Conservation (phyloP, 495 filamentous ascomycete genomes). For the Sphaerosporella brunnea region DNA sequence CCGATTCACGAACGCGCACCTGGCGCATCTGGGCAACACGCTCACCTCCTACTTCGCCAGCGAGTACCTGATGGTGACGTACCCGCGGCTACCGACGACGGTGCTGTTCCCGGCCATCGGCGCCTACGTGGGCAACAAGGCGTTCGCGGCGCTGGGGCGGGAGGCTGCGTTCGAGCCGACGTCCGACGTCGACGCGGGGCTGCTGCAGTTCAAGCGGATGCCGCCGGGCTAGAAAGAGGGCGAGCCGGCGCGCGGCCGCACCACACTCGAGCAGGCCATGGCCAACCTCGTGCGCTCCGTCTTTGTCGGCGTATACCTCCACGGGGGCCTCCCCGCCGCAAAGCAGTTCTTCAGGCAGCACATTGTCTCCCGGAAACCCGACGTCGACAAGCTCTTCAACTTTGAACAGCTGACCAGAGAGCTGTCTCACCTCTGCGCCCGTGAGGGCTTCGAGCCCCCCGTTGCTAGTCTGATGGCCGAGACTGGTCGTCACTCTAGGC, state of each 20-base stretch:
- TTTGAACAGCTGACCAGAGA: conserved; percentile 72
- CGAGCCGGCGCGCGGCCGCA: conserved; percentile 8
- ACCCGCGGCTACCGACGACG: conserved; percentile 70
- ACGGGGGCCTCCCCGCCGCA: conserved; percentile 48
- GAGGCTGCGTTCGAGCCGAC: conserved; percentile 68
- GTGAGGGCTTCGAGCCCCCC: conserved; percentile 77
- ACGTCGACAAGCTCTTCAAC: conserved; percentile 56
- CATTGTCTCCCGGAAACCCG: conserved; percentile 61
- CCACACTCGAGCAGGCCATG: conserved; percentile 27
- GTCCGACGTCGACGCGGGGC: conserved; percentile 77
- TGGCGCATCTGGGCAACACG: conserved; percentile 63
- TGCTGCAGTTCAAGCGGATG: conserved; percentile 61
- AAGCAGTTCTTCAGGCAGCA: conserved; percentile 70
- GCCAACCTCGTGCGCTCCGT: conserved; percentile 62
- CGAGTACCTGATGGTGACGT: conserved; percentile 70
- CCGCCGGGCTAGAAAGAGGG: conserved; percentile 33
- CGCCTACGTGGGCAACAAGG: conserved; percentile 56
- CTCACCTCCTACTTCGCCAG: conserved; percentile 70
- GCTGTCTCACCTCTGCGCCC: conserved; percentile 55
- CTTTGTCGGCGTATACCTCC: conserved; percentile 66
- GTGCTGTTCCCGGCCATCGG: conserved; percentile 69
- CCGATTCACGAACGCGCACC: conserved; percentile 62
- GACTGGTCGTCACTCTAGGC: conserved; percentile 63
- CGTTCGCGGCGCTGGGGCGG: conserved; percentile 48
- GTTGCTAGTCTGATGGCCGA: conserved; percentile 74